Evolutionary conservation across 2,329 filamentous ascomycete species (phyloP), one percentile per base, ranked within the genome.

Genomic region (Fusarium fujikuroi): DNA sequence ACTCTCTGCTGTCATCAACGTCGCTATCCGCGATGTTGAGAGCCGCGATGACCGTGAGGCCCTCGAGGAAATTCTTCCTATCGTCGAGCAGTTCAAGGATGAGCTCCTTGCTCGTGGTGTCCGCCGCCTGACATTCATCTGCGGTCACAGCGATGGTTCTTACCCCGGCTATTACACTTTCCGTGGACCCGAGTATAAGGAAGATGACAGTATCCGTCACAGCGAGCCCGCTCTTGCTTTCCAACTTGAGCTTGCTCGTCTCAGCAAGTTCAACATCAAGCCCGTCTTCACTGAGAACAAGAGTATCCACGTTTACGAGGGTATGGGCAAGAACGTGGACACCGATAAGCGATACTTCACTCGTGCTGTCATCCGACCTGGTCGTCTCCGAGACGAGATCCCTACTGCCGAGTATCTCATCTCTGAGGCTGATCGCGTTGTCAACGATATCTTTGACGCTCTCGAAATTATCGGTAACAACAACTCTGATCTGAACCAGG

Each of bases 281-380:
- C 95, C 96, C 5, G 95, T 99, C 58, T 99, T 99, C 85, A 98
- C 96, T 0, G 95, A 98, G 85, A 99, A 99, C 88, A 93, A 97
- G 81, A 98, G 97, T 85, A 98, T 99, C 75, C 96, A 99, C 87
- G 95, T 99, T 68, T 99, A 98, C 84, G 95, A 98, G 87, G 96
- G 94, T 75, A 87, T 97, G 78, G 96, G 96, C 80, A 99, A 98
- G 87, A 93, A 93, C 56, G 93, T 95, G 43, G 95, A 98, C 81
- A 95, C 93, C 63, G 96, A 99, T 84, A 98, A 98, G 90, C 93
- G 96, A 76, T 99, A 98, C 89, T 99, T 99, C 83, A 96, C 96
- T 57, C 94, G 96, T 83, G 95, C 95, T 68, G 94, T 98, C 53
- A 97, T 99, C 75, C 92, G 96, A 78, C 94, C 96, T 70, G 96